These are phyloP conservation scores for Apiospora arundinis DNA, from an alignment of 2,329 filamentous ascomycete species.

Conservation along the genomic window DNA sequence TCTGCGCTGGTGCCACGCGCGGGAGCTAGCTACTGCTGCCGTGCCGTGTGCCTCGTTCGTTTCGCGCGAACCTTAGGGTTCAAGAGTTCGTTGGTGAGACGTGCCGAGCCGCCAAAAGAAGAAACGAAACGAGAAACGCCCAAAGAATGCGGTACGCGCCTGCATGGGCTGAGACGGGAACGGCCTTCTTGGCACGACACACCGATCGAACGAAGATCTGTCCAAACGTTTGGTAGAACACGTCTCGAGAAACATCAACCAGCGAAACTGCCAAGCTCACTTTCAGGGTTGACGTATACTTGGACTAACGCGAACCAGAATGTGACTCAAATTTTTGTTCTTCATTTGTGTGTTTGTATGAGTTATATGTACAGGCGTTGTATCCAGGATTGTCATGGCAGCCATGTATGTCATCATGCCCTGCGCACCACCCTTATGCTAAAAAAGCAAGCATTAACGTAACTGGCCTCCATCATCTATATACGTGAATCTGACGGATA, in stretches of 20 bases:
- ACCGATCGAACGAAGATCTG: not conserved
- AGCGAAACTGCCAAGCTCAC: no score
- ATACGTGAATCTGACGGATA: not conserved
- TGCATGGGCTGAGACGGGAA: not conserved
- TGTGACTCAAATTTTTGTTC: not conserved
- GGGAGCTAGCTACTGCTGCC: not conserved
- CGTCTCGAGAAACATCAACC: no score
- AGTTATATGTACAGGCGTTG: not conserved
- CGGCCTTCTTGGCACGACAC: not conserved
- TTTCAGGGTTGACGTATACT: no score
- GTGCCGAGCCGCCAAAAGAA: not conserved
- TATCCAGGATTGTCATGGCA: not conserved
- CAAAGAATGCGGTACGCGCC: not conserved
- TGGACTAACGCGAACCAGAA: not conserved
- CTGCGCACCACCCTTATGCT: not conserved
- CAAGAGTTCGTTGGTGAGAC: constrained; percentile 2
- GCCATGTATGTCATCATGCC: not conserved
- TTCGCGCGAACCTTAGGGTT: not conserved
- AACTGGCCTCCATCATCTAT: not conserved
- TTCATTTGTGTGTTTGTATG: not conserved
- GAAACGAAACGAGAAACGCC: not conserved
- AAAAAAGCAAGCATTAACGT: constrained; percentile 10
- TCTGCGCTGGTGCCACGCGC: not conserved
- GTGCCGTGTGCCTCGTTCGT: not conserved
- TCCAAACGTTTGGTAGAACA: not conserved